Conservation (phyloP, 106 monocot genomes). For the Amphibolis antarctica region DNA sequence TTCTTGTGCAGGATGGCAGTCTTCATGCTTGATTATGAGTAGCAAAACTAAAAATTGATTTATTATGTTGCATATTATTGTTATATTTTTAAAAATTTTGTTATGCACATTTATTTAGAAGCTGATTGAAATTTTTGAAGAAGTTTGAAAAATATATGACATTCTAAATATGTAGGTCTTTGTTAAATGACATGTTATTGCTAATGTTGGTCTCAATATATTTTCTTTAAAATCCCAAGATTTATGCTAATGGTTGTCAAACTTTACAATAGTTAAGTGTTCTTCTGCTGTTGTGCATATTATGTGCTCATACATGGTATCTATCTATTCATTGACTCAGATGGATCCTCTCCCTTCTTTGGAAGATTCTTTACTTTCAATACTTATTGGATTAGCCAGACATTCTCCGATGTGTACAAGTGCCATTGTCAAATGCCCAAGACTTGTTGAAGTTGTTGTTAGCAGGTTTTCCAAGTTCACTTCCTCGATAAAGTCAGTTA, state of each 20-base stretch:
- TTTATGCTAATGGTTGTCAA: background rate
- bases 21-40: too few species aligned
- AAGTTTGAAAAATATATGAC: background rate
- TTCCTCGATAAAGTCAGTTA: constrained; percentile 46
- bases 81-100: too few species aligned
- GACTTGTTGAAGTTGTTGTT: constrained; percentile 50
- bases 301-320: constrained; percentile 4
- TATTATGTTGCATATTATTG: background rate
- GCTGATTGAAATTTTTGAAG: background rate
- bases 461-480: constrained; percentile 38
- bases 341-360: constrained; percentile 59
- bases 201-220: too few species aligned
- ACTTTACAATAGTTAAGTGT: background rate
- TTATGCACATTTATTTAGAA: too few species aligned
- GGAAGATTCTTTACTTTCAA: constrained; percentile 72
- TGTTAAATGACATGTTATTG: too few species aligned
- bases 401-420: constrained; percentile 69
- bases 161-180: too few species aligned
- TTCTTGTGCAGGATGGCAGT: too few species aligned
- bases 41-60: too few species aligned
- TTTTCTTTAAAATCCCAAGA: too few species aligned
- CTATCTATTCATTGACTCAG: constrained; percentile 41
- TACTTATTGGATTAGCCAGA: constrained; percentile 76
- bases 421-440: constrained; percentile 78
- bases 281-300: background rate